Conservation (phyloP, 345 rosid genomes). For the Populus ilicifolia region DNA sequence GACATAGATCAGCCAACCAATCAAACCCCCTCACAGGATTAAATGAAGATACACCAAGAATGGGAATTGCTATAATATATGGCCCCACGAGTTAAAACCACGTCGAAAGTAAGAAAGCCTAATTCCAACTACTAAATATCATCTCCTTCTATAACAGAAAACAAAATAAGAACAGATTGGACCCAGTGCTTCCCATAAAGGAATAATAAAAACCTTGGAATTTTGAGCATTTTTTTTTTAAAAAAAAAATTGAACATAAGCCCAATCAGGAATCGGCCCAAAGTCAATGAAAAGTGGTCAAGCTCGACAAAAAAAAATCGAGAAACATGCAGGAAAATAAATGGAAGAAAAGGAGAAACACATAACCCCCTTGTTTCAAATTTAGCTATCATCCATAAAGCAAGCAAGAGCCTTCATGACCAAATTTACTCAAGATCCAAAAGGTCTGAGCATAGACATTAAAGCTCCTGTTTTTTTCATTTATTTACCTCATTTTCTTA, state of each 20-base stretch:
- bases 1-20: conserved; percentile 8
- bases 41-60: neutral
- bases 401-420: neutral
- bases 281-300: neutral
- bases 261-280: neutral
- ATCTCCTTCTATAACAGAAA: neutral
- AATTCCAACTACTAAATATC: neutral
- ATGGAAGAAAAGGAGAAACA: neutral
- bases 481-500: neutral
- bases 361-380: neutral
- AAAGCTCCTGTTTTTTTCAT: neutral
- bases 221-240: neutral
- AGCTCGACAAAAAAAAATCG: neutral
- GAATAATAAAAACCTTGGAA: neutral
- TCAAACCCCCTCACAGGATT: neutral
- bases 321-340: neutral
- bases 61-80: neutral
- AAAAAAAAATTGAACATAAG: neutral
- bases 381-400: neutral
- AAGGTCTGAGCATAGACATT: neutral
- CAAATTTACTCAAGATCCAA: neutral
- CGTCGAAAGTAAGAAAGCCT: neutral
- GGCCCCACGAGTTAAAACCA: neutral
- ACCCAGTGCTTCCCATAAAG: neutral
- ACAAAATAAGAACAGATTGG: neutral